Conservation (phyloP, 257 asterid species). For the Penstemon davidsonii region DNA sequence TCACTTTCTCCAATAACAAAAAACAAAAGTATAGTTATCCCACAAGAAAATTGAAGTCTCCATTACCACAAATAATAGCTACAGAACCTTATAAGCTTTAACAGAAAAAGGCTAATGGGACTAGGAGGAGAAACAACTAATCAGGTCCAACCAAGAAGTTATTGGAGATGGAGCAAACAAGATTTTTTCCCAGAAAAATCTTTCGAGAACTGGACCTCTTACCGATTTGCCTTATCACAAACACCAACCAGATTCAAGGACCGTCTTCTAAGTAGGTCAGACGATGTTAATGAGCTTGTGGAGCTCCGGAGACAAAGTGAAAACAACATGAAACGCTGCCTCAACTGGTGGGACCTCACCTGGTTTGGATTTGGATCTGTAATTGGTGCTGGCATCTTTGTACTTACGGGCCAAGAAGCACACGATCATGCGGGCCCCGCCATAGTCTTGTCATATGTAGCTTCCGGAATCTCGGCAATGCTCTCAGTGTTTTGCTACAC, state of each 20-base stretch:
- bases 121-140: constrained; percentile 31
- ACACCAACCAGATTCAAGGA: constrained; percentile 48
- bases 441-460: constrained; percentile 55
- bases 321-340: constrained; percentile 61
- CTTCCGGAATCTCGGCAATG: constrained; percentile 63
- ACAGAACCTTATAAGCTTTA: neutral
- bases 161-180: constrained; percentile 70
- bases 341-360: constrained; percentile 71
- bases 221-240: constrained; percentile 42
- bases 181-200: constrained; percentile 60
- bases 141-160: constrained; percentile 42
- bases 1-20: neutral
- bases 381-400: constrained; percentile 66
- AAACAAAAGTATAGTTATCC: neutral
- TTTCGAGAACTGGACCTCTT: constrained; percentile 47
- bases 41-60: neutral
- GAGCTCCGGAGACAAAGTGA: constrained; percentile 59
- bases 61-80: neutral
- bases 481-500: constrained; percentile 70
- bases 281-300: constrained; percentile 43
- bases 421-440: constrained; percentile 64
- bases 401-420: constrained; percentile 65
- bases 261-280: constrained; percentile 51
- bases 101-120: constrained; percentile 17
- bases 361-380: constrained; percentile 76